Conservation (phyloP, 1,284 basidiomycete genomes). For the Cryptococcus sp. region DNA sequence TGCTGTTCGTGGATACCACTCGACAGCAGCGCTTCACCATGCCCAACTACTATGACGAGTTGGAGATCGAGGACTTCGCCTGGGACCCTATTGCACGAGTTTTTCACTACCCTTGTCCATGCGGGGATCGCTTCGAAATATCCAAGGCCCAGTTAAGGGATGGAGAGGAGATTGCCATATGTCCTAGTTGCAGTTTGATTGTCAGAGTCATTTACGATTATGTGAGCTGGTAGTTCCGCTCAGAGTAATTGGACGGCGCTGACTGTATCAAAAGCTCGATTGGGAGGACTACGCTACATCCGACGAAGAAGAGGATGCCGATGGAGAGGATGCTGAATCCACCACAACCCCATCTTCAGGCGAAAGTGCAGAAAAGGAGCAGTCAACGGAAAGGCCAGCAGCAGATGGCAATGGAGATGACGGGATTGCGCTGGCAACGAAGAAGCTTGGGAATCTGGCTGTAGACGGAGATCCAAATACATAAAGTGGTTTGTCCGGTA, state of each 20-base stretch:
- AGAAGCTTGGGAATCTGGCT: constrained; percentile 1
- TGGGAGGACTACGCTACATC: constrained; percentile 53
- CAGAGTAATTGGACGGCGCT: not conserved
- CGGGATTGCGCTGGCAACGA: not conserved
- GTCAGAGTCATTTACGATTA: constrained; percentile 95
- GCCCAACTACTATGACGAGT: constrained; percentile 53
- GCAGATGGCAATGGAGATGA: no score
- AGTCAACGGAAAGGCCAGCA: no score
- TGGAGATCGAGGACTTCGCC: constrained; percentile 93
- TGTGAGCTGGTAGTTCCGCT: constrained; percentile 59
- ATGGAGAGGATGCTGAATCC: constrained; percentile 10
- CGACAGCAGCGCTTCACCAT: constrained; percentile 17
- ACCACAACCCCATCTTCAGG: constrained; percentile 2
- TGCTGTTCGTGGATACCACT: not conserved
- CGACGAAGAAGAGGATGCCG: constrained; percentile 43
- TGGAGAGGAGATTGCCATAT: constrained; percentile 95
- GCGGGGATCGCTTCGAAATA: constrained; percentile 98
- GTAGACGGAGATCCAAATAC: constrained; percentile 1
- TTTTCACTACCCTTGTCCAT: constrained; percentile 96
- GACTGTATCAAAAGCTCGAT: constrained; percentile 42
- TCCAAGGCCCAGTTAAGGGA: constrained; percentile 80
- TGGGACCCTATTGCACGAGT: constrained; percentile 83
- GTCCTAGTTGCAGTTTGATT: constrained; percentile 92
- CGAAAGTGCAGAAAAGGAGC: not conserved
- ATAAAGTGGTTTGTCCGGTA: constrained; percentile 11